Evolutionary conservation across 2,329 filamentous ascomycete genomes (phyloP), one percentile per base, ranked within the genome.

Genomic region (Aspergillus ustus): DNA sequence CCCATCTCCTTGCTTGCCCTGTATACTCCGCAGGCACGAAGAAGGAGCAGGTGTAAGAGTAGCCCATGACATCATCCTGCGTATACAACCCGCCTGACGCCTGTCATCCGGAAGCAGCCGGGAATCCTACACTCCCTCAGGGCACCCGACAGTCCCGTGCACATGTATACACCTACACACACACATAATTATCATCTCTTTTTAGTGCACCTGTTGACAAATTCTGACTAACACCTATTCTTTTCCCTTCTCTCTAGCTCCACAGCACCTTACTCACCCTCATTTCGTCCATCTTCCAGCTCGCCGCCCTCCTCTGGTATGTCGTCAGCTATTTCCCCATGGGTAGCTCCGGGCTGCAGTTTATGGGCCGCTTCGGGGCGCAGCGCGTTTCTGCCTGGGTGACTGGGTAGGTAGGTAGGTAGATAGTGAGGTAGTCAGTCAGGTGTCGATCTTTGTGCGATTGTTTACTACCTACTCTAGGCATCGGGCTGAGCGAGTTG

Each of bases 291-390:
- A 84, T 97, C 63, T 81, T 93, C 69, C 95, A 99, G 76, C 83
- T 98, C 58, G 88, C 89, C 57, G 91, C 90, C 65, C 82, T 98
- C 66, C 67, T 92, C 51, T 98, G 94, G 94, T 98, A 98, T 80
- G 84, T 97, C 51, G 89, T 98, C 77, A 96, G 92, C 79, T 99
- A 99, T 78, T 98, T 98, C 72, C 95, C 95, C 28, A 97, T 98
- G 93, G 95, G 95, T 45, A 91, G 91, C 60, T 91, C 89, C 59
- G 92, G 95, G 46, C 81, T 99, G 67, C 89, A 94, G 62, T 87
- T 97, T 68, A 93, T 93, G 61, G 92, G 93, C 48, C 88, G 88
- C 3, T 95, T 97, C 73, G 95, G 94, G 22, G 91, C 90, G 20
- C 89, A 89, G 73, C 87, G 93, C 73, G 91, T 96, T 43, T 86